Conservation (phyloP, 1,284 basidiomycete species). For the Lentinula novae-zelandiae region DNA sequence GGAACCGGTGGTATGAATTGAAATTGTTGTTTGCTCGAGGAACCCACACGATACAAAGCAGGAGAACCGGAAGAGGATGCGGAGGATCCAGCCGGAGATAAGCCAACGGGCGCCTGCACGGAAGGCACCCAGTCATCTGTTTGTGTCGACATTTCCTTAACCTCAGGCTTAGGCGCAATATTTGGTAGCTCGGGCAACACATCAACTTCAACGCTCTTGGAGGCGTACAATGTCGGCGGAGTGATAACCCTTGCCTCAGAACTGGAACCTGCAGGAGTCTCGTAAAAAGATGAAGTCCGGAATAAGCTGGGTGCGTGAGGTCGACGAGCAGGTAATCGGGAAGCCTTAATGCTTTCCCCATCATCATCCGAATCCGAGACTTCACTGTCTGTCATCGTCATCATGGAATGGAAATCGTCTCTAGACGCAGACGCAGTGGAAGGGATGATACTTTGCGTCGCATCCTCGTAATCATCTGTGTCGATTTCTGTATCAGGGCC, state of each 20-base stretch:
- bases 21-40: conserved; percentile 60
- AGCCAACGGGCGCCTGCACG: conserved; percentile 25
- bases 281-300: conserved; percentile 22
- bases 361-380: conserved; percentile 49
- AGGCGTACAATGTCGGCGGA: conserved; percentile 5
- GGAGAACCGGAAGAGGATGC: conserved; percentile 30
- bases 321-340: conserved; percentile 31
- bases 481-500: conserved; percentile 64
- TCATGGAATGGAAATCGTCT: conserved; percentile 74
- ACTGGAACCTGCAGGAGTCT: conserved; percentile 12
- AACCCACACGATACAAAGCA: conserved; percentile 55
- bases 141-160: conserved; percentile 72
- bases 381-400: conserved; percentile 70
- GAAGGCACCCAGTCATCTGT: conserved; percentile 67
- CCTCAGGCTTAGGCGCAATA: conserved; percentile 50
- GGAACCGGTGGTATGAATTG: conserved; percentile 63
- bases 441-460: conserved; percentile 64
- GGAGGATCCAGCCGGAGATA: conserved; percentile 23
- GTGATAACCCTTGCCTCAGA: conserved; percentile 9
- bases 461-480: conserved; percentile 73
- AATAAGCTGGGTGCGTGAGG: conserved; percentile 24
- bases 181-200: not conserved
- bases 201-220: conserved; percentile 11
- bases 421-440: conserved; percentile 46
- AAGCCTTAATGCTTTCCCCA: conserved; percentile 63